These are phyloP conservation scores for Jaltomata sinuosa DNA, from an alignment of 257 asterid genomes.

Conservation along the genomic window DNA sequence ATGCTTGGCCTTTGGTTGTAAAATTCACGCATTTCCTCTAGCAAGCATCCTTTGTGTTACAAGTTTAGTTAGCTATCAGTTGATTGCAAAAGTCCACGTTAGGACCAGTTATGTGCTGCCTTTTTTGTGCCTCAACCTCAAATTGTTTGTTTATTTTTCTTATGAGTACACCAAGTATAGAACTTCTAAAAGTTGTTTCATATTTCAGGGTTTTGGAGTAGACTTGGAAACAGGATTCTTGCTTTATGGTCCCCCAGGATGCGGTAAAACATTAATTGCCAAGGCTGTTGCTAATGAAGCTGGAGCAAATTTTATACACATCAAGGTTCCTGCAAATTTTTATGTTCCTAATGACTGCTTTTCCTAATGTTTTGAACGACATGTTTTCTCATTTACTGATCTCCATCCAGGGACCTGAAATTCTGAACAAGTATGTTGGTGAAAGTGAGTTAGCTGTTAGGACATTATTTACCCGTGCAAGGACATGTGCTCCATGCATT, in stretches of 20 bases:
- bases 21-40: not conserved
- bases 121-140: not conserved
- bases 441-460: constrained; percentile 87
- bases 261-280: constrained; percentile 94
- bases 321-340: constrained; percentile 43
- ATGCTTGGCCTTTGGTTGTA: not conserved
- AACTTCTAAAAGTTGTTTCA: not conserved
- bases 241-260: constrained; percentile 98
- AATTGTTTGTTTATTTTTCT: not conserved
- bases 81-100: not conserved
- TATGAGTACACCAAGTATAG: not conserved
- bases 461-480: constrained; percentile 78
- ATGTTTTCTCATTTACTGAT: constrained; percentile 1
- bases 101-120: not conserved
- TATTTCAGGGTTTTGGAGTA: constrained; percentile 55
- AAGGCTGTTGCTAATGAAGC: constrained; percentile 95
- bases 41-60: not conserved
- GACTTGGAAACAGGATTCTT: constrained; percentile 66
- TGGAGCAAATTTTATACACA: constrained; percentile 84
- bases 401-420: constrained; percentile 73
- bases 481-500: constrained; percentile 90
- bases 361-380: not conserved
- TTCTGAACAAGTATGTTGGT: constrained; percentile 84
- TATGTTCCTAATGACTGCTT: not conserved
- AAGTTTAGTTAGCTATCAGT: not conserved